These are phyloP conservation scores for Botrytis porri DNA, from an alignment of 2,329 filamentous ascomycete species.

Conservation along the genomic window DNA sequence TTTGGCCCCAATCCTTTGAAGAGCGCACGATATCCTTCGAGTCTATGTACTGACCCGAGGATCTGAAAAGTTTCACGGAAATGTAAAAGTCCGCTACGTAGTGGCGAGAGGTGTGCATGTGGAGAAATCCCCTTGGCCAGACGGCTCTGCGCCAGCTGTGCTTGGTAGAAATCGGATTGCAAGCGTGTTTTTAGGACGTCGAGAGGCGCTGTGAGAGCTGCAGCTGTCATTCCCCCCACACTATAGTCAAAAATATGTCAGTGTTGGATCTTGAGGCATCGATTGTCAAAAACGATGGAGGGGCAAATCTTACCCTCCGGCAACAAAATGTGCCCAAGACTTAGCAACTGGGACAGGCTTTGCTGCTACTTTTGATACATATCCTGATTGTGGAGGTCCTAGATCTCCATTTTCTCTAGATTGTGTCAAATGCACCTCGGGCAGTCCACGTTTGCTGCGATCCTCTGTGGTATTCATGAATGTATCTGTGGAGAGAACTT, in stretches of 20 bases:
- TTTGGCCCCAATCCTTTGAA: constrained; percentile 95
- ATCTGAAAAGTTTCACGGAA: constrained; percentile 85
- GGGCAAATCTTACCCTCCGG: constrained; percentile 68
- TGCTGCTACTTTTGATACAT: constrained; percentile 41
- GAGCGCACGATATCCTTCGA: constrained; percentile 80
- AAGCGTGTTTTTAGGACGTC: constrained; percentile 92
- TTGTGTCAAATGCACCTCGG: constrained; percentile 30
- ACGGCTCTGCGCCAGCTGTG: constrained; percentile 68
- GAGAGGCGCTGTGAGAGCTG: constrained; percentile 88
- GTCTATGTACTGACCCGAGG: constrained; percentile 71
- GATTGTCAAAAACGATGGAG: neutral
- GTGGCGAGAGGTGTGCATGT: constrained; percentile 57
- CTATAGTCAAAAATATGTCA: constrained; percentile 45
- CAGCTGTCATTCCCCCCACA: constrained; percentile 84
- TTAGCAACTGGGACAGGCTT: constrained; percentile 56
- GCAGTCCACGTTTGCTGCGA: constrained; percentile 23
- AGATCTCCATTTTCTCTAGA: constrained; percentile 61
- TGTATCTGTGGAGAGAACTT: constrained; percentile 17
- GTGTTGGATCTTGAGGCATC: neutral
- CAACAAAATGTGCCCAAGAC: constrained; percentile 89
- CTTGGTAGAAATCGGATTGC: constrained; percentile 92
- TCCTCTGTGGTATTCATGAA: constrained; percentile 35
- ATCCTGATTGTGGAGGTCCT: constrained; percentile 44
- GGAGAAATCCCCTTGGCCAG: constrained; percentile 50
- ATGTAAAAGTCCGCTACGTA: constrained; percentile 68